Evolutionary conservation across 805 yeast species (phyloP).

Genomic region (Cyberlindnera meyerae): DNA sequence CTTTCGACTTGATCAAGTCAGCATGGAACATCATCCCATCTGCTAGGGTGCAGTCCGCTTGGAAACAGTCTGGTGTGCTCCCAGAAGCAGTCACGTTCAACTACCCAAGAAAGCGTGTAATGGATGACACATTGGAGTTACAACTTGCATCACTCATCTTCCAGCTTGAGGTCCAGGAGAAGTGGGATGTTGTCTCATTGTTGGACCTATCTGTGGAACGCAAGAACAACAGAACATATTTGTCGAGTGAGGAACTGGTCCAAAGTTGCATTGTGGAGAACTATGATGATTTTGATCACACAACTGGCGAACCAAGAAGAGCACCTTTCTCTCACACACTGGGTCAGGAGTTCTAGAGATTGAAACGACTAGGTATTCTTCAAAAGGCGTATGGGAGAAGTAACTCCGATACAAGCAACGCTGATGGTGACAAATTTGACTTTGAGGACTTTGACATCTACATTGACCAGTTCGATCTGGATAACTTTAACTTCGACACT

Average conservation of each 20-base stretch:
- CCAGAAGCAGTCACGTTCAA: slow-evolving; percentile 29
- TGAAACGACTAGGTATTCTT: slow-evolving; percentile 21
- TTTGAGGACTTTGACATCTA: too few species aligned
- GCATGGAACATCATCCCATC: slow-evolving; percentile 47
- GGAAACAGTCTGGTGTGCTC: slow-evolving; percentile 40
- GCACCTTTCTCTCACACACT: slow-evolving; percentile 25
- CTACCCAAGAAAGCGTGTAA: slow-evolving; percentile 28
- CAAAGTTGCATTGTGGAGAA: slow-evolving; percentile 53
- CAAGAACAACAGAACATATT: slow-evolving; percentile 38
- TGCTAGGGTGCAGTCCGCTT: slow-evolving; percentile 34
- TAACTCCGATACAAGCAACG: background rate
- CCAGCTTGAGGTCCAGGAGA: slow-evolving; percentile 43
- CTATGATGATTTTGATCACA: slow-evolving; percentile 21
- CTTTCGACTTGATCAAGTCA: slow-evolving; percentile 51
- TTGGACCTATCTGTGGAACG: slow-evolving; percentile 44
- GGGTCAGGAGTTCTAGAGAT: slow-evolving; percentile 23
- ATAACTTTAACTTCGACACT: slow-evolving; percentile 9
- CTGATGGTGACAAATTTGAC: slow-evolving; percentile 2
- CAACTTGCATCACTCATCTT: slow-evolving; percentile 41
- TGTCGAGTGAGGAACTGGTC: slow-evolving; percentile 56
- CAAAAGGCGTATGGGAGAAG: slow-evolving; percentile 7
- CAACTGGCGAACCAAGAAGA: slow-evolving; percentile 15
- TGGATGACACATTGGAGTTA: slow-evolving; percentile 34
- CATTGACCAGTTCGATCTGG: slow-evolving; percentile 6
- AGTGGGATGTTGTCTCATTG: slow-evolving; percentile 55